These are phyloP conservation scores for Pythium coloratum DNA, from an alignment of 352 stramenopile genomes.

Conservation along the genomic window DNA sequence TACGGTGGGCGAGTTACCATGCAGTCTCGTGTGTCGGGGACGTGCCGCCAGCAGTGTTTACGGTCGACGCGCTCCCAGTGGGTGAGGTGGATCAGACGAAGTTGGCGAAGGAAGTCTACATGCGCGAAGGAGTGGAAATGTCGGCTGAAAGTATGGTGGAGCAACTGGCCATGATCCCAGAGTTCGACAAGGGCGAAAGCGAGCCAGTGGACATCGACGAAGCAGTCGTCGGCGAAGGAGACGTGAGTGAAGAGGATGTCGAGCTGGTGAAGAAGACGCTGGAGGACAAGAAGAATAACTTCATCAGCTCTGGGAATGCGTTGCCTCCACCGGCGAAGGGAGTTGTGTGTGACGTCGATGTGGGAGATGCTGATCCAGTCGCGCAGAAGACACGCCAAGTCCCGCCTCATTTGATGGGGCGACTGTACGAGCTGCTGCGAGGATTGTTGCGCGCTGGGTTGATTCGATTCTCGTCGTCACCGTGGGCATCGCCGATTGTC, in stretches of 20 bases:
- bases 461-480: constrained; percentile 22
- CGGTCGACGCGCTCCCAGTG: not conserved
- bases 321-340: constrained; percentile 18
- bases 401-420: constrained; percentile 21
- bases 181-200: not conserved
- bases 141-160: not conserved
- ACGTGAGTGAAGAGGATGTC: not conserved
- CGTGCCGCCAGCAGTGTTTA: not conserved
- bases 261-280: not conserved
- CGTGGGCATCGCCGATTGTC: constrained; percentile 39
- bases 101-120: not conserved
- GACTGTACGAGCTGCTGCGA: constrained; percentile 31
- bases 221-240: not conserved
- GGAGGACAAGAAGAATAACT: not conserved
- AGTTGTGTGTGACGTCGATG: constrained; percentile 39
- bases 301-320: constrained; percentile 18
- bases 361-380: constrained; percentile 20
- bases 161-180: not conserved
- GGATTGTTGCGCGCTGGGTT: constrained; percentile 25
- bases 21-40: not conserved
- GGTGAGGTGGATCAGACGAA: not conserved
- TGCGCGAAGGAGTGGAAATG: not conserved
- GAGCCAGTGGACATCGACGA: not conserved
- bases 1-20: not conserved
- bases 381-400: constrained; percentile 23